Base-by-base conservation (phyloP, 495 filamentous ascomycete species). In the Daldinia concentrica region DNA sequence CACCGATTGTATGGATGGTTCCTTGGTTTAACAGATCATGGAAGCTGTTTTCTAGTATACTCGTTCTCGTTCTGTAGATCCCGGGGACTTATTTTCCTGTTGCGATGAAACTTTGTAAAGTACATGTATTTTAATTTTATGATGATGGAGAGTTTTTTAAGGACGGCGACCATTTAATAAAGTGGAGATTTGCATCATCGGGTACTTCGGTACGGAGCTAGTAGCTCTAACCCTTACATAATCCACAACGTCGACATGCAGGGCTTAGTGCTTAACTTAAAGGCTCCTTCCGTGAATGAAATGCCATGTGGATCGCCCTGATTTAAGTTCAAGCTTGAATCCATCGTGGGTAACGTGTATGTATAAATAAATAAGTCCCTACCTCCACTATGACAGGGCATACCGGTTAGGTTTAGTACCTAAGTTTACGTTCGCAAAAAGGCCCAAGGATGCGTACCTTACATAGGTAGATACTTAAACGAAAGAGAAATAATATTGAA, bases 221-320 rank as follows among this genome's bases (percentile, higher is more conserved):
- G 43, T 17, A 36, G 34, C 17, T 48, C 17, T 30, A 52, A 22
- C 50, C 50, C 50, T 52, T 67, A 67, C 45, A 36, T 67, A 67
- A 67, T 67, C 57, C 57, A 45, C 48, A 48, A 34, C 17, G 27
- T 48, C 60, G 64, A 66, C 48, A 59, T 72, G 64, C 64, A 68
- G 69, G 70, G 70, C 70, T 73, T 73, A 73, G 70, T 66, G 70
- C 37, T 29, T 52, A 72, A 73, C 70, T 41, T 73, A 68, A 73
- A 73, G 70, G 70, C 70, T 73, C 70, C 70, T 73, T 68, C 70
- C 70, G 70, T 59, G 48, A 69, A 36, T 22, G 43, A 64, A 61
- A 69, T 69, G 60, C 64, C 62, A 69, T 68, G 70, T 50, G 65
- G 70, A 73, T 64, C 70, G 61, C 9, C 70, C 19, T 69, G 60